Evolutionary conservation across 306 rosid species (phyloP).

Genomic region (Oxytropis ochrocephala): DNA sequence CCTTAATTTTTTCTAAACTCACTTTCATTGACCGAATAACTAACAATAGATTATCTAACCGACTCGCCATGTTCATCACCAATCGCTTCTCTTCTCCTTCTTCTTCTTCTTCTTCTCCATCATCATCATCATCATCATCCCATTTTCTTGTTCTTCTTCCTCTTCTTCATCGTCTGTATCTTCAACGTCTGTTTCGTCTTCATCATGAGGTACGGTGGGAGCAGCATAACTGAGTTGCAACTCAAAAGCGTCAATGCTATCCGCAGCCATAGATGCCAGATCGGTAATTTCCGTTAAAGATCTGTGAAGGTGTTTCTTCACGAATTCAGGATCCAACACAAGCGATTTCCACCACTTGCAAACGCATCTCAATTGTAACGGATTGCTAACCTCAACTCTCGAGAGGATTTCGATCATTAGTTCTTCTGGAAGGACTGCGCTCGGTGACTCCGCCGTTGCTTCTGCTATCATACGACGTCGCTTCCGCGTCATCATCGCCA

Average conservation of each 20-base stretch:
- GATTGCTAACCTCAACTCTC: conserved; percentile 18
- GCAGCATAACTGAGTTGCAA: conserved; percentile 11
- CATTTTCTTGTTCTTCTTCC: neutral
- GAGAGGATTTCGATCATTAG: conserved; percentile 26
- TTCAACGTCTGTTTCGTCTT: neutral
- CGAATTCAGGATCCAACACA: conserved; percentile 28
- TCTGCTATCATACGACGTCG: conserved; percentile 12
- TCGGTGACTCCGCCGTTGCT: neutral
- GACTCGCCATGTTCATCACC: conserved; percentile 12
- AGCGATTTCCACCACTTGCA: conserved; percentile 31
- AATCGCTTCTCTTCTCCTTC: neutral
- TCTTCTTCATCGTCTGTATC: neutral
- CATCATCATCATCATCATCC: neutral
- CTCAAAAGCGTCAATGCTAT: conserved; percentile 17
- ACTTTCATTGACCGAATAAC: conserved; percentile 5
- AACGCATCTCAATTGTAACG: conserved; percentile 28
- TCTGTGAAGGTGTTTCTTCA: conserved; percentile 11
- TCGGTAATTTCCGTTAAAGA: conserved; percentile 21
- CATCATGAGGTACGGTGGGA: neutral
- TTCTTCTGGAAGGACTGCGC: conserved; percentile 17
- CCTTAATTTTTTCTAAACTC: conserved; percentile 18
- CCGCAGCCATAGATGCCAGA: conserved; percentile 19
- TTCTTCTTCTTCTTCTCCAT: neutral
- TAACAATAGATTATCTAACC: conserved; percentile 15
- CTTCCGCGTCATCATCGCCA: conserved; percentile 20